Percentiles rank a stretch among this genome's conserved stretches.
Conservation (phyloP, 202 grass and related monocot species). For the Hordeum pubiflorum region DNA sequence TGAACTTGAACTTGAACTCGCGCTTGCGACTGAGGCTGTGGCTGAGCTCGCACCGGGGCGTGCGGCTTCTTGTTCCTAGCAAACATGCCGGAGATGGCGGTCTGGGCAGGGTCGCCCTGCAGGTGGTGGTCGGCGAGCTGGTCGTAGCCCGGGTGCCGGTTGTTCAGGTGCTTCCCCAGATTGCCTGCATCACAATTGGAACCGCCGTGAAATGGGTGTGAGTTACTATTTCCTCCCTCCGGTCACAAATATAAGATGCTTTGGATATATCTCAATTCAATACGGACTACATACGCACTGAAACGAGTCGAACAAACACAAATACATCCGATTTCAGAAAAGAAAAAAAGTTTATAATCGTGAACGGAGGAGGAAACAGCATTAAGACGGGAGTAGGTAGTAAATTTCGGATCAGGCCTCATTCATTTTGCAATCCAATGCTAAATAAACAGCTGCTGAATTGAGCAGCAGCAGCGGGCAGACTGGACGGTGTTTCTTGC, state of each 20-base stretch:
- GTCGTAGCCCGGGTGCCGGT: conserved; percentile 74
- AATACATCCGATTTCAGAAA: too few relatives aligned
- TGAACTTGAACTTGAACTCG: conserved; percentile 14
- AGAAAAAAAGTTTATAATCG: too few relatives aligned
- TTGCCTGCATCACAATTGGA: conserved; percentile 51
- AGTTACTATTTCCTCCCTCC: background rate
- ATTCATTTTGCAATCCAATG: background rate
- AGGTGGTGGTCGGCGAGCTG: conserved; percentile 22
- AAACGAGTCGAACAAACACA: too few relatives aligned
- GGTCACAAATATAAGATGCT: too few relatives aligned
- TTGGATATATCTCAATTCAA: too few relatives aligned
- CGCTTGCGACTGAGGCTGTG: background rate
- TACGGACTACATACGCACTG: too few relatives aligned
- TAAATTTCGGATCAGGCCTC: too few relatives aligned
- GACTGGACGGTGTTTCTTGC: background rate
- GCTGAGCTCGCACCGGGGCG: conserved; percentile 14
- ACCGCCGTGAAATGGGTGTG: background rate
- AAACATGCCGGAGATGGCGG: conserved; percentile 19
- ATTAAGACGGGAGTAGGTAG: too few relatives aligned
- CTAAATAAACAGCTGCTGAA: background rate
- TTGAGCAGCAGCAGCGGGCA: background rate
- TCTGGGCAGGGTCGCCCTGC: conserved; percentile 19
- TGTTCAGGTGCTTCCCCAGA: conserved; percentile 91
- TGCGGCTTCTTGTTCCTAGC: conserved; percentile 34
- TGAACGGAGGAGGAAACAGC: too few relatives aligned